phyloP scores from a whole-genome alignment of 2,329 filamentous ascomycete species.

The Aspergillus fumigatiaffinis region DNA sequence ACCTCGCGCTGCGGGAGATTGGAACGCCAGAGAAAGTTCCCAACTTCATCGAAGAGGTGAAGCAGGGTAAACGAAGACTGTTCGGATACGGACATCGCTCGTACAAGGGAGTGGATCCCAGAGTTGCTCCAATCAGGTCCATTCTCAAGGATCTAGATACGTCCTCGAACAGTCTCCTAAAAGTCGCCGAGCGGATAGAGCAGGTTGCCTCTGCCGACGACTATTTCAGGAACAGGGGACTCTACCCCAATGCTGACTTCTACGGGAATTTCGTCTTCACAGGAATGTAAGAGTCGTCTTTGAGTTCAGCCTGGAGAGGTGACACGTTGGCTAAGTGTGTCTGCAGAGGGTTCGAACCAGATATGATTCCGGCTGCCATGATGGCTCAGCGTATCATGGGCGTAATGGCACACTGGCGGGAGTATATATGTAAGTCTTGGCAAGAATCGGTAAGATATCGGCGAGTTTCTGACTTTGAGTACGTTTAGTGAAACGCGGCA shows the following conservation, averaged over 20 bases:
- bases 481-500: slow-evolving; percentile 22
- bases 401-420: slow-evolving; percentile 34
- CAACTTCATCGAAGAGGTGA: slow-evolving; percentile 25
- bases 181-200: slow-evolving; percentile 27
- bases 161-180: slow-evolving; percentile 13
- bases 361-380: slow-evolving; percentile 29
- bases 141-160: slow-evolving; percentile 21
- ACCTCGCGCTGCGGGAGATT: slow-evolving; percentile 35
- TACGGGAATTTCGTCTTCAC: slow-evolving; percentile 44
- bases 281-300: slow-evolving; percentile 30
- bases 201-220: slow-evolving; percentile 21
- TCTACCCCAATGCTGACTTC: slow-evolving; percentile 46
- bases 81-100: slow-evolving; percentile 32
- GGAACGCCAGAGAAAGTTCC: slow-evolving; percentile 24
- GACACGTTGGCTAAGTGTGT: background rate
- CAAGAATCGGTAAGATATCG: slow-evolving; percentile 5
- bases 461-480: slow-evolving; percentile 10
- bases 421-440: slow-evolving; percentile 25
- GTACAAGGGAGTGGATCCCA: slow-evolving; percentile 28
- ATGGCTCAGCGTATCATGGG: slow-evolving; percentile 28
- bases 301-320: background rate
- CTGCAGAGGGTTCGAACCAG: slow-evolving; percentile 25
- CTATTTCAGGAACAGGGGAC: slow-evolving; percentile 23
- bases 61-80: slow-evolving; percentile 22
- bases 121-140: slow-evolving; percentile 21